Base-by-base conservation (phyloP, 805 yeast genomes). In the Barnettozyma populi region DNA sequence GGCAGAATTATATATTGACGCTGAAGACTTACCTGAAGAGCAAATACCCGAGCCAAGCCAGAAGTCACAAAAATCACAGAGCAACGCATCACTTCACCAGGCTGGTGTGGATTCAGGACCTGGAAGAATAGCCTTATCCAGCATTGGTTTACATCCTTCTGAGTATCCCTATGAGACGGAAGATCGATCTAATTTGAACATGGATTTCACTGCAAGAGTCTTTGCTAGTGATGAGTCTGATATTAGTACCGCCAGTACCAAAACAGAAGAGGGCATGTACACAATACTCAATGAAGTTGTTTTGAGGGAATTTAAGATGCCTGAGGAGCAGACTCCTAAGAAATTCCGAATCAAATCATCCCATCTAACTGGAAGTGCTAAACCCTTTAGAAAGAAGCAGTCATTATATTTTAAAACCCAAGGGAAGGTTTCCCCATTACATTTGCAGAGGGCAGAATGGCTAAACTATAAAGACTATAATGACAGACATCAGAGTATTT, bases 401-500 rank as follows among this genome's bases (percentile, higher is more conserved):
- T 13, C 29, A 29, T 5, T 16, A n/a, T 18, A 16, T 24, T 23
- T 29, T 11, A 35, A 43, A 19, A 16, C 36, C 1, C 24, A 34
- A 9, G 43, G 27, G 16, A 11, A 31, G 24, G 8, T 16, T n/a
- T 24, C 42, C 21, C 43, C 43, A 1, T 24, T 44, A 3, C 37
- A 23, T 7, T 18, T 34, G 3, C 49, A 43, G 18, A 36, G 18
- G n/a, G 39, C 51, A 8, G 48, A 45, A 7, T 44, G 21, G 18
- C 5, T 35, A 8, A 35, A 38, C n/a, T 45, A 48, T 19, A 25
- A 48, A 29, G 42, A 51, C 18, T 41, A 36, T 16, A 37, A 43
- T 6, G 42, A 50, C 10, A 57, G 57, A 14, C 66, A 63, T 46
- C 47, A 58, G 14, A 57, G 57, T 13, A 45, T 63, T 1, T 40